Percentiles rank a stretch among this genome's conserved stretches.
These are phyloP conservation scores for Naematelia encephala DNA, from an alignment of 768 basidiomycete genomes.

Conservation along the genomic window DNA sequence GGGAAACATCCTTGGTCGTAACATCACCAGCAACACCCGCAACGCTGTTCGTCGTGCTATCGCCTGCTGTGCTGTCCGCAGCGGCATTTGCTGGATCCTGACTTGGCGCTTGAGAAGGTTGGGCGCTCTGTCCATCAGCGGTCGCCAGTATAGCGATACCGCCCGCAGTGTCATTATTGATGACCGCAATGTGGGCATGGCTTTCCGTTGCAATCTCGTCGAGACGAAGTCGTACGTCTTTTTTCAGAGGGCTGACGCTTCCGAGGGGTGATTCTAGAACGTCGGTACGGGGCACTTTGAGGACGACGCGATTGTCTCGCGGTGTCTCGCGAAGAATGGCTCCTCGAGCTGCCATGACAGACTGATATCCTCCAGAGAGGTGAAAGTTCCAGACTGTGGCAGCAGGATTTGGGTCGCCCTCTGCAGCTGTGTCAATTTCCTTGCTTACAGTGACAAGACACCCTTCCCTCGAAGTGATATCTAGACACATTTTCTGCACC, in stretches of 20 bases:
- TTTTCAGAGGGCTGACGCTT: conserved; percentile 69
- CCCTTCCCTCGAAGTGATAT: conserved; percentile 74
- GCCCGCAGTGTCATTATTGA: conserved; percentile 60
- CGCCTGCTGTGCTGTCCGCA: conserved; percentile 3
- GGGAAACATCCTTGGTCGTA: background rate
- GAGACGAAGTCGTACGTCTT: conserved; percentile 75
- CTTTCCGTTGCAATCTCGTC: conserved; percentile 92
- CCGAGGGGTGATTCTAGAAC: conserved; percentile 68
- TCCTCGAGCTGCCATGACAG: conserved; percentile 85
- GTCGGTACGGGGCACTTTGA: conserved; percentile 88
- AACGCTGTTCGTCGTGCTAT: conserved; percentile 68
- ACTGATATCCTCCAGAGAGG: conserved; percentile 84
- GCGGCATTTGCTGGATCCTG: background rate
- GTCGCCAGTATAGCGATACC: conserved; percentile 17
- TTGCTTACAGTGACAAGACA: conserved; percentile 79
- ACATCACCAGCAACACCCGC: conserved; percentile 45
- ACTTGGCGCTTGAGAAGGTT: background rate
- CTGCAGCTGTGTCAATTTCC: conserved; percentile 16
- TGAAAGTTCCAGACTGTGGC: conserved; percentile 68
- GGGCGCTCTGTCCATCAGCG: conserved; percentile 14
- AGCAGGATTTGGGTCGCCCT: conserved; percentile 11
- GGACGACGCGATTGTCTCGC: conserved; percentile 70
- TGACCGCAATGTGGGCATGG: conserved; percentile 87
- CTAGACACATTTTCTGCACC: conserved; percentile 71
- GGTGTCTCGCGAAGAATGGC: conserved; percentile 75